Evolutionary conservation across 441 rosid species (phyloP).

Genomic region (Pelargonium hybrid): DNA sequence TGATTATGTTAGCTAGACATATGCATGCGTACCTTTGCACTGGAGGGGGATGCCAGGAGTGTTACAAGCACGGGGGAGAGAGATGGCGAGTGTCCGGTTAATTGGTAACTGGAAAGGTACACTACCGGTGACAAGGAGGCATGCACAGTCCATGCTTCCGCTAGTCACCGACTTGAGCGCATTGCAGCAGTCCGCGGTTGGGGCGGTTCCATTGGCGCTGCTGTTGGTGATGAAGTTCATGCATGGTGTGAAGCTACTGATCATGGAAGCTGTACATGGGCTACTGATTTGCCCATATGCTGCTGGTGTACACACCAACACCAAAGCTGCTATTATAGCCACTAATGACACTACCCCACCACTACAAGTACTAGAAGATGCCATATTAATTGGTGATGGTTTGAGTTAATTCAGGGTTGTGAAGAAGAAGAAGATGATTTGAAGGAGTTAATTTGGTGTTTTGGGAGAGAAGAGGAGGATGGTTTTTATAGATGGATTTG

Average conservation of each 20-base stretch:
- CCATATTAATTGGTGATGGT: neutral
- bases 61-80: constrained; percentile 82
- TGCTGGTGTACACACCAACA: constrained; percentile 19
- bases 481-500: constrained; percentile 30
- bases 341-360: constrained; percentile 20
- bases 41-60: constrained; percentile 73
- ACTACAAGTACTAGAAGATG: neutral
- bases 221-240: constrained; percentile 58
- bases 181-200: constrained; percentile 48
- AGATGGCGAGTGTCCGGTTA: constrained; percentile 63
- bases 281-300: constrained; percentile 35
- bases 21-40: constrained; percentile 42
- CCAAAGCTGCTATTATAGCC: constrained; percentile 18
- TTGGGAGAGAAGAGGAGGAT: constrained; percentile 12
- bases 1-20: neutral
- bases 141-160: constrained; percentile 50
- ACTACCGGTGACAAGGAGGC: constrained; percentile 54
- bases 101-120: constrained; percentile 62
- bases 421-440: neutral
- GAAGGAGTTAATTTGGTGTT: constrained; percentile 9
- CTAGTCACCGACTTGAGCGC: constrained; percentile 48
- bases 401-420: neutral
- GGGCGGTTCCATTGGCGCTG: constrained; percentile 42
- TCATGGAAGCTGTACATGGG: constrained; percentile 43
- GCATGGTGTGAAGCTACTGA: constrained; percentile 54